Conservation (phyloP, 805 yeast genomes). For the Saccharomycopsis oosterbeekiorum region DNA sequence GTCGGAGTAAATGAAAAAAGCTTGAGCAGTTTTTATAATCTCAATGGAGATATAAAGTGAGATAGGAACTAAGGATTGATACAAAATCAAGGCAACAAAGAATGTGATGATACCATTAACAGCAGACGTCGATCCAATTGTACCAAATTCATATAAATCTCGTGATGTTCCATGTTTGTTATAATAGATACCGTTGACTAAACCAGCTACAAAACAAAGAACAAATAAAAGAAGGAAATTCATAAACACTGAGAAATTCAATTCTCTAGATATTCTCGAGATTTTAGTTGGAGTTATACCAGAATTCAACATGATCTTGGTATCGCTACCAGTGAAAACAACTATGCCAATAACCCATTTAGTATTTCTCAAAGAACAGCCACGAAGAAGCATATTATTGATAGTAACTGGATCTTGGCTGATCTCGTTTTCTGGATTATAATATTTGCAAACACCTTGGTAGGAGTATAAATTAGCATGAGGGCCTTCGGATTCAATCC, state of each 20-base stretch:
- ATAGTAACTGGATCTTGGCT: slow-evolving; percentile 48
- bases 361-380: slow-evolving; percentile 70
- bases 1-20: slow-evolving; percentile 70
- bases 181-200: slow-evolving; percentile 63
- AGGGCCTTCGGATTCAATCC: slow-evolving; percentile 79
- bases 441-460: slow-evolving; percentile 58
- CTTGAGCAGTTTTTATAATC: slow-evolving; percentile 74
- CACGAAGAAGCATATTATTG: slow-evolving; percentile 62
- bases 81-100: slow-evolving; percentile 66
- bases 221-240: slow-evolving; percentile 57
- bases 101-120: slow-evolving; percentile 62
- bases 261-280: slow-evolving; percentile 63
- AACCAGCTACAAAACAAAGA: slow-evolving; percentile 59
- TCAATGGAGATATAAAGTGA: slow-evolving; percentile 75
- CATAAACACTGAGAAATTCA: slow-evolving; percentile 58
- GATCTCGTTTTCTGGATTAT: slow-evolving; percentile 30
- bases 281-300: slow-evolving; percentile 73
- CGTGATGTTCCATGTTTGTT: slow-evolving; percentile 38
- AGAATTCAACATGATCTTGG: slow-evolving; percentile 73
- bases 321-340: slow-evolving; percentile 65
- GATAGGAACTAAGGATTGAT: slow-evolving; percentile 75
- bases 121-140: slow-evolving; percentile 55
- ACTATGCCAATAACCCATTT: slow-evolving; percentile 78
- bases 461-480: slow-evolving; percentile 68
- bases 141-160: slow-evolving; percentile 57